Base-by-base conservation (phyloP, 352 stramenopile genomes). In the Pythium scleroteichum region DNA sequence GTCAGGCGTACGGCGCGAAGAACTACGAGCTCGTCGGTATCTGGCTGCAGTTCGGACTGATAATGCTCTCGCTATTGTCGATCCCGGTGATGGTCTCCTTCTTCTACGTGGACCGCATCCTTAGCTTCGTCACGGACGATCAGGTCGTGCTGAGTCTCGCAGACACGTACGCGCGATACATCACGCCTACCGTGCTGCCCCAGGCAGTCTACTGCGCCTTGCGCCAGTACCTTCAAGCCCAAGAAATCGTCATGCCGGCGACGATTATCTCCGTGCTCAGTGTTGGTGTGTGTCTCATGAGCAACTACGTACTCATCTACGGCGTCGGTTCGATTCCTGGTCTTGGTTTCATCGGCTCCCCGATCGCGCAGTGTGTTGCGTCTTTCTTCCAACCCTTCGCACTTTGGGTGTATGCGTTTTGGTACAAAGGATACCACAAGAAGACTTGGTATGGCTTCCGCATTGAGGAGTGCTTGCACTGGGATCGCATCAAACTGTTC, bases 281-380 rank as follows among this genome's bases (percentile, higher is more conserved):
- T 27, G 77, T 94, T 19, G 78, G 62, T 44, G 85, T 92, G 17
- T 87, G 78, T 19, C 44, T 92, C 17, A 56, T 69, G 44, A 78
- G 73, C 58, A 94, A 94, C 73, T 91, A 90, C 51, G 53, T 85
- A 1, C 79, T 92, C 53, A 94, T 94, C 64, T 92, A 92, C 62
- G 83, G 85, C 24, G 78, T 72, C n/a, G 79, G 75, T 2, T 69
- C 75, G 10, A 57, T 91, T n/a, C 69, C 69, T 9, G 82, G 67
- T 17, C 56, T 94, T 35, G 69, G 76, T 24, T 94, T 92, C 50
- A 76, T 90, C 47, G 85, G 85, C 19, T 89, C 85, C 16, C 81
- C 85, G 1, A 78, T 94, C 42, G 81, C 85, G 26, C 76, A 89
- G 60, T 78, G 64, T 20, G 67, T 92, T 26, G 75, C 85, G 7